These are phyloP conservation scores for Alternaria infectoria DNA, from an alignment of 2,329 filamentous ascomycete genomes.

Conservation along the genomic window DNA sequence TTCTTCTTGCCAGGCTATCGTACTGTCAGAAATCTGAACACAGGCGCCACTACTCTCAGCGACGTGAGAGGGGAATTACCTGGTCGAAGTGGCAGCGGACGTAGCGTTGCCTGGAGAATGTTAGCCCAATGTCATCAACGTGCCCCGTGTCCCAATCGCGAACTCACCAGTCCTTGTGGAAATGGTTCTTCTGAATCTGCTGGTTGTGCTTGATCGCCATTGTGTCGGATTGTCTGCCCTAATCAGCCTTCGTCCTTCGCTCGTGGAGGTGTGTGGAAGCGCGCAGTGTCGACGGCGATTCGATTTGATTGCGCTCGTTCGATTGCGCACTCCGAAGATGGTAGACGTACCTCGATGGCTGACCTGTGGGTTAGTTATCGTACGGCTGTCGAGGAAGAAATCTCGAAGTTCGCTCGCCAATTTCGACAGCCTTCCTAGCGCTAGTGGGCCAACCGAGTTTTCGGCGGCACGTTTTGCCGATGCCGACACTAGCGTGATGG, in stretches of 20 bases:
- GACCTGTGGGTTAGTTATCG: constrained; percentile 44
- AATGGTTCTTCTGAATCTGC: constrained; percentile 90
- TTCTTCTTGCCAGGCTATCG: constrained; percentile 91
- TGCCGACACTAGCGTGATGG: constrained; percentile 22
- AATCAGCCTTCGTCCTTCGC: constrained; percentile 2
- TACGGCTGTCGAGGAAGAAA: constrained; percentile 22
- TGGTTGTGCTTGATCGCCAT: constrained; percentile 99
- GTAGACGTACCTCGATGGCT: constrained; percentile 35
- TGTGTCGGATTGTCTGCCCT: constrained; percentile 36
- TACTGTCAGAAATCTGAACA: constrained; percentile 44
- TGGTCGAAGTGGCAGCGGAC: constrained; percentile 99
- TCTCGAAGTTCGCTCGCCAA: constrained; percentile 18
- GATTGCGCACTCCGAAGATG: not conserved
- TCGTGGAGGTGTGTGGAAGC: not conserved
- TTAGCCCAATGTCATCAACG: constrained; percentile 25
- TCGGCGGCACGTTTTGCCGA: constrained; percentile 29
- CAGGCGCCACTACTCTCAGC: constrained; percentile 62
- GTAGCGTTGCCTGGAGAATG: constrained; percentile 79
- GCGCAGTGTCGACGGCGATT: constrained; percentile 1
- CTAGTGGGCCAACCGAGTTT: constrained; percentile 8
- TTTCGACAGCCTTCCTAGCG: constrained; percentile 24
- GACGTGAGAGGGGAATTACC: constrained; percentile 70
- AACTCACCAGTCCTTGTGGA: constrained; percentile 66
- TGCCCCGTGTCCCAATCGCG: not conserved
- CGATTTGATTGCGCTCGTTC: constrained; percentile 17